Evolutionary conservation across 2,329 filamentous ascomycete species (phyloP), one percentile per base, ranked within the genome.

Genomic region (Botrytis hyacinthi): DNA sequence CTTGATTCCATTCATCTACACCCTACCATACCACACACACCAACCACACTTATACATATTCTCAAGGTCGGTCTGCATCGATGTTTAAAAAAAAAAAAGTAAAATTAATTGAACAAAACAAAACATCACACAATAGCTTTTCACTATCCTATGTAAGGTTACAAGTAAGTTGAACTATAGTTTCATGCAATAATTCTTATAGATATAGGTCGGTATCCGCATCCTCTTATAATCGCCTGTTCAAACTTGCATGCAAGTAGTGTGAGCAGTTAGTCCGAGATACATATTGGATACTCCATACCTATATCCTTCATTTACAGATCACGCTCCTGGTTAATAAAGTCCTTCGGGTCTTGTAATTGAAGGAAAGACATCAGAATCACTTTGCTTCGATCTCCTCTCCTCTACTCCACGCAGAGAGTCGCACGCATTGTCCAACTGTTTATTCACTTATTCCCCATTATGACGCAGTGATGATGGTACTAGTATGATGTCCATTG

Each of bases 151-250:
- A 37, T 67, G 32, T 40, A 48, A 35, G 63, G 63, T 66, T 66
- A 66, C 44, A 67, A 51, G 63, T 67, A 67, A 67, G 44, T 67
- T 37, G 29, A 57, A 37, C 44, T n/a, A 51, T n/a, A 62, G 37
- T 40, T 70, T 44, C 68, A 61, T 48, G 57, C 40, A 71, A 29
- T 71, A 51, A 65, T 46, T 63, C 48, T 70, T 46, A 44, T 54
- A 63, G 59, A 63, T 71, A 71, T 42, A 71, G 59, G 69, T 63
- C 32, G 69, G 69, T 51, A 71, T 46, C 32, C 59, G 69, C 69
- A 71, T 51, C 62, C 59, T 62, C 54, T 68, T 42, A 48, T 29
- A 44, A n/a, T 54, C 42, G 69, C 42, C 69, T 54, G 18, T 63
- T 51, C 37, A 70, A 57, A 48, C 35, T 37, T 72, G 35, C 70